Evolutionary conservation across 2,329 filamentous ascomycete genomes (phyloP).

Genomic region (Epichloe coenophiala): DNA sequence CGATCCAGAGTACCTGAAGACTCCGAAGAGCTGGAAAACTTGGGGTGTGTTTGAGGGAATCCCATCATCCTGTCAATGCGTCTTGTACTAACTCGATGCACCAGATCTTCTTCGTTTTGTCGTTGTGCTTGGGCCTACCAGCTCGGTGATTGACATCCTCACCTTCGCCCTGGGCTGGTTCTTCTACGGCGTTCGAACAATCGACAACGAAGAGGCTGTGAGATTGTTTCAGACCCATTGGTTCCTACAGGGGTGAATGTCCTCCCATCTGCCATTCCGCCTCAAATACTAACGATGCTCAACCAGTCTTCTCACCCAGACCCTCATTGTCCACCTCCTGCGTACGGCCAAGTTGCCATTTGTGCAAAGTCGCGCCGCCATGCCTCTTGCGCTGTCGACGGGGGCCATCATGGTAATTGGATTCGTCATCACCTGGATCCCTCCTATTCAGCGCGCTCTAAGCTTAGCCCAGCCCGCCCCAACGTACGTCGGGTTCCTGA

Average conservation of each 20-base stretch:
- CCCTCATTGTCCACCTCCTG: constrained; percentile 16
- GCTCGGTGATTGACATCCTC: constrained; percentile 15
- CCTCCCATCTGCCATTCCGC: neutral
- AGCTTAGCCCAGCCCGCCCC: constrained; percentile 10
- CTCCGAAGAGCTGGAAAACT: constrained; percentile 14
- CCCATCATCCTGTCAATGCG: neutral
- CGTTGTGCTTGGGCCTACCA: constrained; percentile 15
- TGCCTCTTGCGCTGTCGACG: constrained; percentile 12
- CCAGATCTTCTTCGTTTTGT: constrained; percentile 16
- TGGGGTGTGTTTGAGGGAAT: neutral
- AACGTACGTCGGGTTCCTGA: constrained; percentile 12
- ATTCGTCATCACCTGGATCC: constrained; percentile 14
- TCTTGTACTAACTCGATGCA: neutral
- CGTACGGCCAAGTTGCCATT: constrained; percentile 15
- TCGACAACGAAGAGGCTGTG: constrained; percentile 6
- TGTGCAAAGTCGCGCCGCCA: constrained; percentile 12
- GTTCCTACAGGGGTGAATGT: constrained; percentile 13
- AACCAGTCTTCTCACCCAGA: constrained; percentile 13
- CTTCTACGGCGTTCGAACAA: constrained; percentile 12
- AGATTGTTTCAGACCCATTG: constrained; percentile 14
- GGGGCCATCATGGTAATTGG: constrained; percentile 13
- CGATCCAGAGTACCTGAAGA: constrained; percentile 14
- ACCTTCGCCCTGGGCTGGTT: constrained; percentile 13
- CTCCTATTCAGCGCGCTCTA: constrained; percentile 10
- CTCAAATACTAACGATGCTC: neutral